phyloP scores from a whole-genome alignment of 2,329 filamentous ascomycete genomes.

The Hypoxylon sp. region DNA sequence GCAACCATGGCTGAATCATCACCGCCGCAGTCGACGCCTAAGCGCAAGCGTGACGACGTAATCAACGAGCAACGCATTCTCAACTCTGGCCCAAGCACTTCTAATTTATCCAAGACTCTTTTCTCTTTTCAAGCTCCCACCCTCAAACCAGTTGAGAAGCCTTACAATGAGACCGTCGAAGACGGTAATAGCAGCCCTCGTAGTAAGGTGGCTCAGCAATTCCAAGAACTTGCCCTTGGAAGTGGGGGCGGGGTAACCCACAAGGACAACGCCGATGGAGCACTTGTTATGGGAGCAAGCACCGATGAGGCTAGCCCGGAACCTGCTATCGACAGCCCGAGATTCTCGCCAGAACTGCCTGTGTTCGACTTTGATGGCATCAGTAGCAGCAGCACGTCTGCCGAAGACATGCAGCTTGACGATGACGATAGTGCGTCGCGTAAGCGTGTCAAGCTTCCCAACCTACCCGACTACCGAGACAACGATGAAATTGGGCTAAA shows the following conservation, averaged over 20 bases:
- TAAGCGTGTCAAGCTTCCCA: conserved; percentile 57
- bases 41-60: conserved; percentile 61
- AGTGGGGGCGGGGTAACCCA: conserved; percentile 61
- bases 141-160: conserved; percentile 42
- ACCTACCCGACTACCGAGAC: conserved; percentile 41
- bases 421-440: conserved; percentile 51
- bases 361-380: conserved; percentile 51
- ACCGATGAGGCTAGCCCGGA: conserved; percentile 37
- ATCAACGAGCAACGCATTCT: conserved; percentile 50
- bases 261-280: conserved; percentile 41
- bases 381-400: conserved; percentile 23
- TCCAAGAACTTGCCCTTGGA: conserved; percentile 63
- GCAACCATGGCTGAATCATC: conserved; percentile 44
- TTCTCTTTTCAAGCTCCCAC: conserved; percentile 62
- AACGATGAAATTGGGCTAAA: conserved; percentile 20
- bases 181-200: conserved; percentile 67
- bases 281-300: conserved; percentile 28
- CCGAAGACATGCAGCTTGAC: conserved; percentile 48
- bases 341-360: conserved; percentile 41
- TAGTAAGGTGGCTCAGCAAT: conserved; percentile 65
- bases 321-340: conserved; percentile 18
- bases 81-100: conserved; percentile 45
- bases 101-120: conserved; percentile 41
- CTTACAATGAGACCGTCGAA: conserved; percentile 49
- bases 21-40: conserved; percentile 56